Evolutionary conservation across 768 basidiomycete genomes (phyloP).

Genomic region (Thelephora ganbajun): DNA sequence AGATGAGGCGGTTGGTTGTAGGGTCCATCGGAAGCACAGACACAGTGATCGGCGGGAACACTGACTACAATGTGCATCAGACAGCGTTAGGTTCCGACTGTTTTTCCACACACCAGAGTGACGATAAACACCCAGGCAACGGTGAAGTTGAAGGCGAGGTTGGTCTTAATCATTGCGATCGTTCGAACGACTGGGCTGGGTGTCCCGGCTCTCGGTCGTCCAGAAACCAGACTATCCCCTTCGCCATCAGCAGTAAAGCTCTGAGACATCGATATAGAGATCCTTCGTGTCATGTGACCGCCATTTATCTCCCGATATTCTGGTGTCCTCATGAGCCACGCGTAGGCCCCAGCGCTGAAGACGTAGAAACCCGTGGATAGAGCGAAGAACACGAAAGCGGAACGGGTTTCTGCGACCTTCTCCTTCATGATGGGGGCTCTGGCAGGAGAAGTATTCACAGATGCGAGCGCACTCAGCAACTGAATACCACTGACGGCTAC

Average conservation of each 20-base stretch:
- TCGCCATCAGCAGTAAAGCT: conserved; percentile 10
- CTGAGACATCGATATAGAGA: background rate
- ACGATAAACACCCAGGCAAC: conserved; percentile 64
- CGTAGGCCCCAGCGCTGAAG: conserved; percentile 36
- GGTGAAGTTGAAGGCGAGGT: conserved; percentile 56
- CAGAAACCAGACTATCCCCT: conserved; percentile 22
- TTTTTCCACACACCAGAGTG: conserved; percentile 47
- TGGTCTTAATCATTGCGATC: conserved; percentile 43
- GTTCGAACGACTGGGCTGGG: conserved; percentile 27
- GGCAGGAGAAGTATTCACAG: conserved; percentile 22
- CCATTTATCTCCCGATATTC: conserved; percentile 41
- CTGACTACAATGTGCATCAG: conserved; percentile 28
- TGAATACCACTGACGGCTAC: conserved; percentile 73
- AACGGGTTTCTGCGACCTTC: conserved; percentile 46
- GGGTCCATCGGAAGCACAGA: conserved; percentile 57
- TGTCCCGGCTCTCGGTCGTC: conserved; percentile 11
- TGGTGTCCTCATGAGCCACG: conserved; percentile 43
- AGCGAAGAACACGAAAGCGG: conserved; percentile 63
- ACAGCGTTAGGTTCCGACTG: background rate
- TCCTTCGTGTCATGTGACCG: conserved; percentile 12
- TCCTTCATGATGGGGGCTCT: conserved; percentile 4
- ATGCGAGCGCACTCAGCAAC: conserved; percentile 46
- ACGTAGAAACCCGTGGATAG: conserved; percentile 56
- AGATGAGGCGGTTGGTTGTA: conserved; percentile 64
- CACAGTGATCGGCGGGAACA: conserved; percentile 78